Base-by-base conservation (phyloP, 345 rosid species). In the Aurinia saxatilis region DNA sequence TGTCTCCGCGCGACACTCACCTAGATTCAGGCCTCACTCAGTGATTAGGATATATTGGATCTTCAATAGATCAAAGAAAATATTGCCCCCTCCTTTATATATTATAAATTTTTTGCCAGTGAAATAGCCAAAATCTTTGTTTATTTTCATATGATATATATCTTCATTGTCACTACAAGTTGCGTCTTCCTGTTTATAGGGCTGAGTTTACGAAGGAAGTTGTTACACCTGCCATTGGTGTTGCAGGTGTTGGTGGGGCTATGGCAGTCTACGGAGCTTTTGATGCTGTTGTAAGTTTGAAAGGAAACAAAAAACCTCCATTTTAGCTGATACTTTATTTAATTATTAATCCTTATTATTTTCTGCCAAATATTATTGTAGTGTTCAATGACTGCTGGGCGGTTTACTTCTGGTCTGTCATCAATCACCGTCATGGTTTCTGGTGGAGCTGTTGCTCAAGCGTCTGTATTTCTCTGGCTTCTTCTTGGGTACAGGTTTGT, bases 241-340 rank as follows among this genome's bases (percentile, higher is more conserved):
- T 76, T 44, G 64, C 92, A 57, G 95, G 98, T 60, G 91, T 91
- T 45, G 98, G 88, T 3, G 92, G 92, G 59, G 82, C 96, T 6
- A 84, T 91, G 98, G 98, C 90, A 34, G 82, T 86, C 44, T 91
- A 91, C 56, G 96, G 98, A 33, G 98, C 90, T 63, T 76, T 84
- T 78, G 89, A 86, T 80, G 87, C 96, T 39, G 52, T 88, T 41
- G 98, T 91, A 80, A 81, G 98, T 80, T 74, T n/a, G 15, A 27
- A 15, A 27, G 51, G n/a, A 27, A 27, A 33, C n/a, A 10, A 35
- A 33, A 14, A 5, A 9, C 36, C 55, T 27, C 40, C 66, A 16
- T 44, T 18, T 29, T 10, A 34, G 35, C 30, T 36, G 44, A 37
- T 11, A 13, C 9, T 3, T 12, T 4, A 19, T 21, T 13, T 1